These are phyloP conservation scores for Kalaharituber pfeilii DNA, from an alignment of 2,329 filamentous ascomycete species.

Conservation along the genomic window DNA sequence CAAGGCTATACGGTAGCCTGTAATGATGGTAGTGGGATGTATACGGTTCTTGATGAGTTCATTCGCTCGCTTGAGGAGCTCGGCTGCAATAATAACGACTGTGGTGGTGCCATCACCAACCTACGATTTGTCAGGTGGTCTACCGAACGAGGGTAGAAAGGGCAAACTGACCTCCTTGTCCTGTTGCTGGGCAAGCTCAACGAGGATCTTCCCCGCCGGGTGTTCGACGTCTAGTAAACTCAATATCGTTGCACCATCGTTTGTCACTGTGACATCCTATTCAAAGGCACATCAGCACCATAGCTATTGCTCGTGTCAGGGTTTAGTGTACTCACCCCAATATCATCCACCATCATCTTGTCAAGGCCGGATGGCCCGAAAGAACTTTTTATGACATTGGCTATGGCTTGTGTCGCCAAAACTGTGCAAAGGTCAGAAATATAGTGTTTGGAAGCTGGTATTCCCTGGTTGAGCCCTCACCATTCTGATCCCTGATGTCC, in stretches of 20 bases:
- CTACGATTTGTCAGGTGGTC: no score
- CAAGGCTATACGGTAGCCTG: slow-evolving; percentile 85
- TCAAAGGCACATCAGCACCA: slow-evolving; percentile 18
- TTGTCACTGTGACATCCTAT: slow-evolving; percentile 93
- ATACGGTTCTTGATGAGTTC: slow-evolving; percentile 99
- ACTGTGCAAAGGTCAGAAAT: slow-evolving; percentile 37
- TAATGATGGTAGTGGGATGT: slow-evolving; percentile 98
- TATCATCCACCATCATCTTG: slow-evolving; percentile 99
- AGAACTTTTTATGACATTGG: slow-evolving; percentile 97
- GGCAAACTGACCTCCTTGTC: slow-evolving; percentile 74
- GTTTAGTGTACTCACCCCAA: slow-evolving; percentile 47
- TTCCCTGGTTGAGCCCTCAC: slow-evolving; percentile 32
- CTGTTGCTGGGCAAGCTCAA: slow-evolving; percentile 94
- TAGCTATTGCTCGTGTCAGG: slow-evolving; percentile 1
- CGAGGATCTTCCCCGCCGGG: slow-evolving; percentile 93
- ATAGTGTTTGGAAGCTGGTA: neutral
- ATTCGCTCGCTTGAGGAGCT: slow-evolving; percentile 83
- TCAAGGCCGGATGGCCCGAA: slow-evolving; percentile 94
- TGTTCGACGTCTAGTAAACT: slow-evolving; percentile 92
- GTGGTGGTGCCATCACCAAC: slow-evolving; percentile 97
- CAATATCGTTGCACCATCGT: slow-evolving; percentile 94
- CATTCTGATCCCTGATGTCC: slow-evolving; percentile 95
- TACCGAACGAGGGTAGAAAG: no score
- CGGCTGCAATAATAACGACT: slow-evolving; percentile 89
- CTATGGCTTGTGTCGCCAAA: slow-evolving; percentile 84